Base-by-base conservation (phyloP, 2,329 filamentous ascomycete genomes). In the Alternaria rosae region DNA sequence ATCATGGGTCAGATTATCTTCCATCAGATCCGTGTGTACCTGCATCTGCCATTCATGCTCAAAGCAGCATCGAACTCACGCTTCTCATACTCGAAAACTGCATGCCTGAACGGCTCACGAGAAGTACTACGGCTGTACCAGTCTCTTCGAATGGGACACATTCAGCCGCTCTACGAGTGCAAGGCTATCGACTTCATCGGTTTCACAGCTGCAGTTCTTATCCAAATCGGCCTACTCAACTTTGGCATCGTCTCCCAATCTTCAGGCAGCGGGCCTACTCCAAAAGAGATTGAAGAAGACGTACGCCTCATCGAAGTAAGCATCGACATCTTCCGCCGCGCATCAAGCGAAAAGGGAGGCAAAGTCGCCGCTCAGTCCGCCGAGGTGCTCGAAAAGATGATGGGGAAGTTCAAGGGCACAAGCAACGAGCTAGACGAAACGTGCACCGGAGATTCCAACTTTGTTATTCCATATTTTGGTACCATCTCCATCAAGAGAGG, bases 111-210 rank as follows among this genome's bases (percentile, higher is more conserved):
- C 43, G 78, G 79, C 21, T 80, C 80, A 2, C 74, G 81, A n/a
- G 72, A 79, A 54, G 71, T 83, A 32, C 66, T 83, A n/a, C 71
- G 75, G 3, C 70, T 80, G 3, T 83, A 81, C 62, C 76, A 80
- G 23, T 61, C 76, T 1, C 72, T 83, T 5, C 77, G 79, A 6
- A 73, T 72, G 8, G 74, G 76, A 23, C 70, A 57, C 54, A 71
- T 66, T 2, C 74, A 76, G 57, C 78, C 79, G 11, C 67, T 82
- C 0, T 83, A 82, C 68, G 80, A 84, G 59, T 83, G 82, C 74
- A 82, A 82, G 59, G 80, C 81, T 9, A 72, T 81, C 17, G 82
- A 84, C 65, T 83, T 84, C 60, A 77, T 82, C 41, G 82, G 78
- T 38, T 84, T 84, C 70, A 83, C 81, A 1, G 77, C 80, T 6